phyloP scores from a whole-genome alignment of 2,329 filamentous ascomycete species.

The Sordariomycetes sp. region DNA sequence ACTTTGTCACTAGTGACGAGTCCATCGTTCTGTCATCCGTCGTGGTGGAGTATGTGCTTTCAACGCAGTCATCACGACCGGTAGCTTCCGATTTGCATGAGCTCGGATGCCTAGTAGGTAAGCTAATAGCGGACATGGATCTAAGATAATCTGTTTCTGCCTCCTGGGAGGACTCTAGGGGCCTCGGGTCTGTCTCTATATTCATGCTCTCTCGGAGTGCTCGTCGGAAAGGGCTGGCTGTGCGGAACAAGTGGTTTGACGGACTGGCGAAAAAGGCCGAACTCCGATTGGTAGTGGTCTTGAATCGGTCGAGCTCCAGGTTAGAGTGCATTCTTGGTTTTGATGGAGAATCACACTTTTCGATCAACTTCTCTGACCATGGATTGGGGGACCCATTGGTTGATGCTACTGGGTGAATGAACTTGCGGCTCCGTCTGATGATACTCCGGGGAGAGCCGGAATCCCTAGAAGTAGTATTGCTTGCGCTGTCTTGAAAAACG shows the following conservation, averaged over 20 bases:
- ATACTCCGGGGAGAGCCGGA: background rate
- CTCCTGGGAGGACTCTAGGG: slow-evolving; percentile 12
- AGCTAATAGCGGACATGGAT: slow-evolving; percentile 27
- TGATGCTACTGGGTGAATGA: background rate
- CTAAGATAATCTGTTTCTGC: slow-evolving; percentile 20
- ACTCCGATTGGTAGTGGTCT: slow-evolving; percentile 16
- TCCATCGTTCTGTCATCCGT: slow-evolving; percentile 9
- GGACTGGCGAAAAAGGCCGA: slow-evolving; percentile 45
- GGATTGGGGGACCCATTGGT: slow-evolving; percentile 1
- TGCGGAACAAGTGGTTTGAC: slow-evolving; percentile 40
- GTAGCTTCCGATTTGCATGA: slow-evolving; percentile 28
- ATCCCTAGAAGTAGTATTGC: background rate
- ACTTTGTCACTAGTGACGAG: background rate
- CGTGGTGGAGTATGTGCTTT: slow-evolving; percentile 38
- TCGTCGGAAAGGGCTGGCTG: slow-evolving; percentile 45
- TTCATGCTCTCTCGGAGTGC: slow-evolving; percentile 38
- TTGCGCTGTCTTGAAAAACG: slow-evolving; percentile 16
- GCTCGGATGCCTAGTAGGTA: slow-evolving; percentile 30
- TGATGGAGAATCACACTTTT: background rate
- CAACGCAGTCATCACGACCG: slow-evolving; percentile 27
- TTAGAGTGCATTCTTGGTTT: background rate
- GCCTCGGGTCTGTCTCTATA: slow-evolving; percentile 17
- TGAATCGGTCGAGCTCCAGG: background rate
- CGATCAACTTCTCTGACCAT: background rate
- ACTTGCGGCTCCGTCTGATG: background rate